phyloP scores from a whole-genome alignment of 2,329 filamentous ascomycete species.

The Alternaria metachromatica region DNA sequence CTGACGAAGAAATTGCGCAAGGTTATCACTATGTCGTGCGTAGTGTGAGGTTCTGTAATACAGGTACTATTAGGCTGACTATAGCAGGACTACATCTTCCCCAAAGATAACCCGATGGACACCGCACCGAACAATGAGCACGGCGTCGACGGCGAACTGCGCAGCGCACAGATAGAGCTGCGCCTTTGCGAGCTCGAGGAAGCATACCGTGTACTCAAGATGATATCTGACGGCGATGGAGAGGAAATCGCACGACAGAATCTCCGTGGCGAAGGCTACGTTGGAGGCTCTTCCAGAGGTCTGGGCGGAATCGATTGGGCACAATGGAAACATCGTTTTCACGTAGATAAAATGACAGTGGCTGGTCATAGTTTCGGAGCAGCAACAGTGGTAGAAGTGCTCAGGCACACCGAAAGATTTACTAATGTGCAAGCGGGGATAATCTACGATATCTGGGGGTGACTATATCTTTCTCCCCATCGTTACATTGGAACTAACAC shows the following conservation, averaged over 20 bases:
- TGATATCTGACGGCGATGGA: constrained; percentile 63
- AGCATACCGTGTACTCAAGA: constrained; percentile 62
- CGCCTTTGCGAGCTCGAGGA: constrained; percentile 70
- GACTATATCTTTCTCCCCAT: not conserved
- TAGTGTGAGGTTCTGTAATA: not conserved
- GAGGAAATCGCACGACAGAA: constrained; percentile 60
- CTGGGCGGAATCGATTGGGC: constrained; percentile 64
- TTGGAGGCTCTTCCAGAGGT: constrained; percentile 65
- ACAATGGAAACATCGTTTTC: constrained; percentile 63
- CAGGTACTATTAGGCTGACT: constrained; percentile 10
- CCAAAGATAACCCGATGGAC: constrained; percentile 58
- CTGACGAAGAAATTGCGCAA: constrained; percentile 45
- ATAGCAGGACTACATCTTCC: constrained; percentile 65
- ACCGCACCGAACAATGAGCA: constrained; percentile 62
- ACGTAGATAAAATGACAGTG: constrained; percentile 64
- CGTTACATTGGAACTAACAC: constrained; percentile 11
- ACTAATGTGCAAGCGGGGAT: constrained; percentile 68
- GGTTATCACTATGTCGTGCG: constrained; percentile 58
- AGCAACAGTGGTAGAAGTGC: constrained; percentile 67
- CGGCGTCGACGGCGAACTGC: constrained; percentile 66
- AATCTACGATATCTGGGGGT: constrained; percentile 70
- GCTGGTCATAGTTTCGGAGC: constrained; percentile 73
- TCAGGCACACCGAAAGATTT: constrained; percentile 62
- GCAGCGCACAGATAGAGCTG: constrained; percentile 67
- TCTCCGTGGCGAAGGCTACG: constrained; percentile 63